phyloP scores from a whole-genome alignment of 2,329 filamentous ascomycete species.

The Byssothecium circinans region DNA sequence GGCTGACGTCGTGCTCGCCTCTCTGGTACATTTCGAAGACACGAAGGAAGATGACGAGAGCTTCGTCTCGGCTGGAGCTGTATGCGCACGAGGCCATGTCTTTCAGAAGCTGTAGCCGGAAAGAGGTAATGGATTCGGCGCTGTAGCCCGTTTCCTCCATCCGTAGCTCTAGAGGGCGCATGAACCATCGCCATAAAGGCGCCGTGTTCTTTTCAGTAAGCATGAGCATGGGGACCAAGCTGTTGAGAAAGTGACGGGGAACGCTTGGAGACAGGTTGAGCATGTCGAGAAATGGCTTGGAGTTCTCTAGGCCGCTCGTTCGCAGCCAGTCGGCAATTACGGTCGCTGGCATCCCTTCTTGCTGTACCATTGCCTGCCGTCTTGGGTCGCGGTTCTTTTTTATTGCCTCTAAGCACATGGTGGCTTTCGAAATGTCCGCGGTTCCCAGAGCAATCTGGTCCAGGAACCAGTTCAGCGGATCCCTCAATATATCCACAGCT shows the following conservation, averaged over 20 bases:
- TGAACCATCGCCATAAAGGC: constrained; percentile 36
- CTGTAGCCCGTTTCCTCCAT: constrained; percentile 21
- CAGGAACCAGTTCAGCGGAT: constrained; percentile 47
- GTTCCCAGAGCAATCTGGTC: constrained; percentile 43
- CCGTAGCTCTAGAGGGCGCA: constrained; percentile 18
- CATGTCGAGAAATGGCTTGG: constrained; percentile 28
- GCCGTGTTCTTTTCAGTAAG: constrained; percentile 23
- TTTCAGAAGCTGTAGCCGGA: constrained; percentile 26
- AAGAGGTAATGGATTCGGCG: constrained; percentile 13
- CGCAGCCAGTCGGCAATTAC: constrained; percentile 34
- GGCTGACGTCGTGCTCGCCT: constrained; percentile 7
- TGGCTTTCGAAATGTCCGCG: constrained; percentile 43
- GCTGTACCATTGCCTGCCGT: neutral
- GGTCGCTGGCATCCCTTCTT: constrained; percentile 17
- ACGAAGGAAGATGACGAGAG: constrained; percentile 28
- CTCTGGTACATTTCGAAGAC: constrained; percentile 16
- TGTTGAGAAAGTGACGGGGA: constrained; percentile 14
- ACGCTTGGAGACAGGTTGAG: constrained; percentile 10
- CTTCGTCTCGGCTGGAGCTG: constrained; percentile 15
- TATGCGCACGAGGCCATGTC: constrained; percentile 23
- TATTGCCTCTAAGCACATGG: constrained; percentile 42
- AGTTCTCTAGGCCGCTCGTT: constrained; percentile 31
- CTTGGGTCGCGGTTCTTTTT: constrained; percentile 6
- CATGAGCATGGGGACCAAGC: constrained; percentile 23
- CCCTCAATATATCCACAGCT: constrained; percentile 28